Base-by-base conservation (phyloP, 129 eudicot species). In the Flaveria trinervia region DNA sequence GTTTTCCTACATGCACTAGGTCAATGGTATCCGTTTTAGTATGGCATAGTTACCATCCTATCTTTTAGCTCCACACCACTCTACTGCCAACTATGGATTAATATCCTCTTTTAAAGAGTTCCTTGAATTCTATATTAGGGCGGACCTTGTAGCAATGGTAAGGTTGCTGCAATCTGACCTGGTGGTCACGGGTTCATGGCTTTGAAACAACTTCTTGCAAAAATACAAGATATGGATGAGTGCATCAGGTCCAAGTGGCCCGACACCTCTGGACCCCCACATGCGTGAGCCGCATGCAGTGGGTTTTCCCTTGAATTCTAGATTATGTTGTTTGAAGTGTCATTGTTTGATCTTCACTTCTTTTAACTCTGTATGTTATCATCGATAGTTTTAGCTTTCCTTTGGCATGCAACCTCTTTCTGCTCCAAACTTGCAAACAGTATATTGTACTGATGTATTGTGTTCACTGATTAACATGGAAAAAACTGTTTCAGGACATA, bases 401-500 rank as follows among this genome's bases (percentile, higher is more conserved):
- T 61, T 61, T 61, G 26, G 43, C 20, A 6, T 61, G 68, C 44
- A 14, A 25, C 17, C 41, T 12, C 5, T 25, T 61, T 61, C 9
- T 61, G 68, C 5, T 23, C 17, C 36, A 25, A 61, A 25, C 49
- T 8, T 45, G 49, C 3, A 9, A 45, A 45, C 61, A 17, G 18
- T 55, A 55, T 59, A 22, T 23, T 11, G 5, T 59, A 4, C 7
- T 26, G 46, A 7, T 33, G 33, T 64, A 62, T 20, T n/a, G 61
- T 30, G 60, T 61, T 57, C 36, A 23, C 72, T 48, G 28, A 45
- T 46, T 61, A 69, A 67, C 67, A 7, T 9, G 23, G 67, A 69
- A 65, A 57, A 57, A 45, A 51, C 65, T 69, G 30, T 70, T 81
- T 68, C 96, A 93, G 98, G 98, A 67, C 97, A 93, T 87, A 84